Conservation (phyloP, 495 filamentous ascomycete species). For the Zalerion maritima region DNA sequence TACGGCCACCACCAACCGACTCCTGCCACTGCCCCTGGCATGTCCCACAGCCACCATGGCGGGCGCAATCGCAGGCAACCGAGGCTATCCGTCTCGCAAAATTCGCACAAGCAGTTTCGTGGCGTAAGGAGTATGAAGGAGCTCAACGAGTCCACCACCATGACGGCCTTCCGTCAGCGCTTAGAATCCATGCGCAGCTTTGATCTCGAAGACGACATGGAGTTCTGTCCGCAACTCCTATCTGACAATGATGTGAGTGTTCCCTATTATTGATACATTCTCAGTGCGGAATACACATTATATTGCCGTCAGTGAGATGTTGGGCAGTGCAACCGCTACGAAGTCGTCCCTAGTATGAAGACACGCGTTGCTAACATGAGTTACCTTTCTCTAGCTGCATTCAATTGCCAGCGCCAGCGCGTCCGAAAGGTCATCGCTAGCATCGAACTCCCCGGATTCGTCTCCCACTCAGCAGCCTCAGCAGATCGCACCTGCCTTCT, state of each 20-base stretch:
- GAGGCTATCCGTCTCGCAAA: constrained; percentile 62
- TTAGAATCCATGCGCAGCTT: constrained; percentile 92
- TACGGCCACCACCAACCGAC: constrained; percentile 56
- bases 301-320: too few relatives aligned
- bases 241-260: constrained; percentile 90
- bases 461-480: constrained; percentile 60
- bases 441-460: constrained; percentile 85
- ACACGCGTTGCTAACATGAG: constrained; percentile 9
- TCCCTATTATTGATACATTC: constrained; percentile 1
- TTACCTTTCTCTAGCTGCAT: constrained; percentile 46
- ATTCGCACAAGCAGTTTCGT: constrained; percentile 73
- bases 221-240: constrained; percentile 87
- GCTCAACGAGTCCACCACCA: constrained; percentile 58
- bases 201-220: constrained; percentile 90
- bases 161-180: constrained; percentile 62
- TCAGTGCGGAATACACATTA: too few relatives aligned
- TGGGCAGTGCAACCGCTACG: background rate
- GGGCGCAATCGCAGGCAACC: constrained; percentile 79
- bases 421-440: constrained; percentile 87
- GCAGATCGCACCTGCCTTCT: constrained; percentile 61
- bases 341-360: background rate
- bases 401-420: constrained; percentile 67
- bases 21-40: constrained; percentile 33
- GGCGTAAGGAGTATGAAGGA: constrained; percentile 79
- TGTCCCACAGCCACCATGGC: constrained; percentile 62